Conservation (phyloP, 345 rosid genomes). For the Eucalyptus decipiens region DNA sequence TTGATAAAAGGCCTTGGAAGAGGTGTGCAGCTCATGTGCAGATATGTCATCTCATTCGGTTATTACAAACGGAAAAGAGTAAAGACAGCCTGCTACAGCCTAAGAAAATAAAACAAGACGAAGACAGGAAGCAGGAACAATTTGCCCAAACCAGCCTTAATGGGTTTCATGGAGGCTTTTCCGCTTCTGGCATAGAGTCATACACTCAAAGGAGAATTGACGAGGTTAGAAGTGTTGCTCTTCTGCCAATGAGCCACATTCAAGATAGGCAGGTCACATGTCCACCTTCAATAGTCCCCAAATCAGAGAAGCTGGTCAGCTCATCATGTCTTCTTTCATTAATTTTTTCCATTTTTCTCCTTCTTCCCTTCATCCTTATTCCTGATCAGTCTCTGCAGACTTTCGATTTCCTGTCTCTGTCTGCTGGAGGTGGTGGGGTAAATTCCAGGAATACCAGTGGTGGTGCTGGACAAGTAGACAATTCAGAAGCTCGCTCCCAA, state of each 20-base stretch:
- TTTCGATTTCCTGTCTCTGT: slow-evolving; percentile 55
- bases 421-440: slow-evolving; percentile 13
- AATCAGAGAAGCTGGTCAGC: slow-evolving; percentile 36
- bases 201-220: not conserved
- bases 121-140: slow-evolving; percentile 14
- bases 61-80: slow-evolving; percentile 15
- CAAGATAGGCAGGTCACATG: slow-evolving; percentile 11
- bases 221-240: slow-evolving; percentile 9
- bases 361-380: not conserved
- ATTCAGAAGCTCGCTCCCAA: slow-evolving; percentile 6
- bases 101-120: slow-evolving; percentile 14
- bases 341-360: not conserved
- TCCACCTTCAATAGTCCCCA: slow-evolving; percentile 1
- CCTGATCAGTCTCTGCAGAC: slow-evolving; percentile 18
- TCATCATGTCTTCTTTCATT: not conserved
- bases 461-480: slow-evolving; percentile 3
- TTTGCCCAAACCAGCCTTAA: slow-evolving; percentile 5
- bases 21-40: slow-evolving; percentile 52
- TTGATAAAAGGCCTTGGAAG: slow-evolving; percentile 26
- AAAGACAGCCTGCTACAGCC: slow-evolving; percentile 11
- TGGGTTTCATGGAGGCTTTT: slow-evolving; percentile 1
- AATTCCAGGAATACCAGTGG: slow-evolving; percentile 2
- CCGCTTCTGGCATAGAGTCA: not conserved
- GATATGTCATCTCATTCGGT: slow-evolving; percentile 47
- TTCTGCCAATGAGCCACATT: slow-evolving; percentile 2